A percentile compares a stretch with the other conserved stretches of the same genome.
These are phyloP conservation scores for Suillus lakei DNA, from an alignment of 768 basidiomycete species.

Conservation along the genomic window DNA sequence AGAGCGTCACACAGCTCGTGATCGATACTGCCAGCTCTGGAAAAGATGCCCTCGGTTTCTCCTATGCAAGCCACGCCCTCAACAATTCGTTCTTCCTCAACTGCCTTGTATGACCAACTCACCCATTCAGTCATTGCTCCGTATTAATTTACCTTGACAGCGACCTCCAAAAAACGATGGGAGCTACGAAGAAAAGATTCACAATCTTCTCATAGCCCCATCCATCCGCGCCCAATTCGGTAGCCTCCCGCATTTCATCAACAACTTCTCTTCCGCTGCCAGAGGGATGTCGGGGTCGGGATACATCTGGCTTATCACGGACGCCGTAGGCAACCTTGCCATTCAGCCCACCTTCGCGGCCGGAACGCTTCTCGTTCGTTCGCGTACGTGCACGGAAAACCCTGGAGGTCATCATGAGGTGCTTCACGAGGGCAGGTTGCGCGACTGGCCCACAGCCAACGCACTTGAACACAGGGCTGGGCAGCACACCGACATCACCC, in stretches of 20 bases:
- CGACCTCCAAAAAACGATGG: constrained; percentile 35
- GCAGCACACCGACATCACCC: constrained; percentile 44
- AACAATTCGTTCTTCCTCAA: constrained; percentile 97
- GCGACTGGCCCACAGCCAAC: constrained; percentile 22
- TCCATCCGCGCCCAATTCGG: constrained; percentile 54
- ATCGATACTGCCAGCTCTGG: constrained; percentile 65
- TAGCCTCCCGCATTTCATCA: constrained; percentile 69
- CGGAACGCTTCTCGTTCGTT: constrained; percentile 83
- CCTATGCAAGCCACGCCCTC: constrained; percentile 88
- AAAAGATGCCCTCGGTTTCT: constrained; percentile 74
- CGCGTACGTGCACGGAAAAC: constrained; percentile 44
- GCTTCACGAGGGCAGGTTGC: constrained; percentile 30
- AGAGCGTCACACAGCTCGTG: constrained; percentile 72
- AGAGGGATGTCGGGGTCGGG: constrained; percentile 80
- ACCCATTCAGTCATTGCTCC: background rate
- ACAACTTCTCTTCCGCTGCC: constrained; percentile 75
- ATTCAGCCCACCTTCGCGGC: constrained; percentile 88
- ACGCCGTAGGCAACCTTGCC: constrained; percentile 62
- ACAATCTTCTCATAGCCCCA: constrained; percentile 21
- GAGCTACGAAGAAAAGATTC: constrained; percentile 23
- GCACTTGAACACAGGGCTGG: constrained; percentile 21
- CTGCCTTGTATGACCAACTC: constrained; percentile 64
- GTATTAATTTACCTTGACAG: constrained; percentile 24
- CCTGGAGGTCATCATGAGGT: constrained; percentile 28
- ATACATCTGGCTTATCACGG: constrained; percentile 88